These are phyloP conservation scores for Talaromyces sp. DNA, from an alignment of 2,329 filamentous ascomycete genomes.

Conservation along the genomic window DNA sequence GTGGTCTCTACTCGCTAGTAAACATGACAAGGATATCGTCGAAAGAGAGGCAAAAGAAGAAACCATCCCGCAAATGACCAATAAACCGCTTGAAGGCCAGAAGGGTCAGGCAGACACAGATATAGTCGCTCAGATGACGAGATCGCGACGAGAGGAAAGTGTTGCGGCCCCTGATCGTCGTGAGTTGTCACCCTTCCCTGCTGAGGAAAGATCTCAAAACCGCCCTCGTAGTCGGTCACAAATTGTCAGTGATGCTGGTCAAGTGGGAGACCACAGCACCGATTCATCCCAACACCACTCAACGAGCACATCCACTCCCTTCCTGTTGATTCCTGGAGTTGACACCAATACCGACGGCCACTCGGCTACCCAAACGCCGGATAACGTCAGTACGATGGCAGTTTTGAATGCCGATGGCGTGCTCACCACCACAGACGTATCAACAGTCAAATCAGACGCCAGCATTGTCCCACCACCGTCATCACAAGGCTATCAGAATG, in stretches of 20 bases:
- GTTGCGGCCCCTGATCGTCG: background rate
- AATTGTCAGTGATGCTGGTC: conserved; percentile 25
- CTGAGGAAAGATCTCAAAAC: background rate
- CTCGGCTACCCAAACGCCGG: background rate
- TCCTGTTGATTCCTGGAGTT: conserved; percentile 7
- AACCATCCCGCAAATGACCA: conserved; percentile 24
- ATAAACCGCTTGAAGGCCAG: conserved; percentile 28
- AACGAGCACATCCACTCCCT: background rate
- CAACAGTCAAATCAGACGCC: background rate
- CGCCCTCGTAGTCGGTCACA: conserved; percentile 18
- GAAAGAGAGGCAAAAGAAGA: conserved; percentile 28
- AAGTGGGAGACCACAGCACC: conserved; percentile 20
- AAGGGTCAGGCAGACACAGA: conserved; percentile 20
- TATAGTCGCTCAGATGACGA: background rate
- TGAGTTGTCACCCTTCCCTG: background rate
- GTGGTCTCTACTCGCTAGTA: conserved; percentile 85
- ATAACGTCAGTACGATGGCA: conserved; percentile 32
- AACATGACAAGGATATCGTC: conserved; percentile 76
- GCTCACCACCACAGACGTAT: conserved; percentile 18
- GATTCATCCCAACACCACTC: background rate
- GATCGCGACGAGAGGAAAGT: background rate
- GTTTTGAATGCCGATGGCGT: conserved; percentile 28
- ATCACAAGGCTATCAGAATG: background rate
- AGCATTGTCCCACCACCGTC: background rate
- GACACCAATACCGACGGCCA: conserved; percentile 1